Conservation (phyloP, 805 yeast genomes). For the Candida coquimbonensis region DNA sequence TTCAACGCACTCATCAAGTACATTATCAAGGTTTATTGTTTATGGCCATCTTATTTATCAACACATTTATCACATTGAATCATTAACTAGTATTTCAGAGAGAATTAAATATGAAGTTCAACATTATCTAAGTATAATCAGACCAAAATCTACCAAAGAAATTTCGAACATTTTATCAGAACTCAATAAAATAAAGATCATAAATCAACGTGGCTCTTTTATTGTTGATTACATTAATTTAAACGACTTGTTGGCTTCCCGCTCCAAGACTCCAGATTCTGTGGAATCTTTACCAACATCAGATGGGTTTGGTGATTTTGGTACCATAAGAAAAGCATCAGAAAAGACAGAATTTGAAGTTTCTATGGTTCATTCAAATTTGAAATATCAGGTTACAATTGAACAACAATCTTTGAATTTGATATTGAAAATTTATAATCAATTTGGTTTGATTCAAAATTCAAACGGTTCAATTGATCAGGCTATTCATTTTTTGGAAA, state of each 20-base stretch:
- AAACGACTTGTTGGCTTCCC: not conserved
- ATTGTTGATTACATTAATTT: conserved; percentile 10
- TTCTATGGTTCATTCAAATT: conserved; percentile 3
- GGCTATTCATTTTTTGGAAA: conserved; percentile 9
- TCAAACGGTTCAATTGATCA: conserved; percentile 8
- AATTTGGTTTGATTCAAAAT: conserved; percentile 2
- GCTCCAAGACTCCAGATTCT: not conserved
- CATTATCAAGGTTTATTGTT: conserved; percentile 3
- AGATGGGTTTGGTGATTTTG: conserved; percentile 20
- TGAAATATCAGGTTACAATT: conserved; percentile 3
- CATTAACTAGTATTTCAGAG: conserved; percentile 11
- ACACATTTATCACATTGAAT: conserved; percentile 4
- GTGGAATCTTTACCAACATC: not conserved
- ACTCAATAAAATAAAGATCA: not conserved
- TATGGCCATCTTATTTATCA: conserved; percentile 13
- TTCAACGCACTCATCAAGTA: not conserved
- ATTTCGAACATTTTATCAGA: not conserved
- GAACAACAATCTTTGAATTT: conserved; percentile 11
- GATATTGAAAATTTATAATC: conserved; percentile 3
- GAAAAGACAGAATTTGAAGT: not conserved
- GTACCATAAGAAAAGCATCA: conserved; percentile 14
- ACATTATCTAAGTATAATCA: conserved; percentile 8
- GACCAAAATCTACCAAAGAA: not conserved
- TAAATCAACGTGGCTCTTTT: conserved; percentile 15
- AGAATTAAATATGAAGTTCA: conserved; percentile 14